Base-by-base conservation (phyloP, 2,329 filamentous ascomycete genomes). In the Sporothrix luriei region DNA sequence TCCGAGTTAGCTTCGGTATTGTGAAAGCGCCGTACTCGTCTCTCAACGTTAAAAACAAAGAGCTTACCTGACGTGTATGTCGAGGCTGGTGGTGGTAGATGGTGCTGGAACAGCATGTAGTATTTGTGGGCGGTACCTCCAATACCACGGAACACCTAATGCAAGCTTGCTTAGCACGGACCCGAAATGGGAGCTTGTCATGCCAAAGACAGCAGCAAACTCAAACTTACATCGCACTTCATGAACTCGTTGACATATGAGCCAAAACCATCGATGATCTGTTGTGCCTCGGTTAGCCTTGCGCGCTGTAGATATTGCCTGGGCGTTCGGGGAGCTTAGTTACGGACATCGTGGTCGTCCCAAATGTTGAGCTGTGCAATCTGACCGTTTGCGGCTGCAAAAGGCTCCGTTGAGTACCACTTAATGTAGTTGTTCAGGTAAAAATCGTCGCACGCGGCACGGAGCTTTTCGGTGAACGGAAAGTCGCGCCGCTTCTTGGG, bases 281-380 rank as follows among this genome's bases (percentile, higher is more conserved):
- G 84, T 10, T n/a, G 48, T 19, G 38, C 2, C 21, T 21, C 75
- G 69, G 52, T 24, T 75, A 85, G 82, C 74, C 90, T 81, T 77
- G 70, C 7, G 3, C 7, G 9, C 10, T 38, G 13, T 4, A 33
- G 33, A 16, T 33, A 26, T 46, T 43, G 6, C 10, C 1, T 3
- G 21, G n/a, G n/a, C n/a, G n/a, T n/a, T n/a, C n/a, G n/a, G n/a
- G 21, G 13, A 59, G n/a, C 69, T 13, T 26, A 11, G 24, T 2
- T 13, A 86, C 81, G 85, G 82, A 87, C 77, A 77, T 95, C 92
- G 78, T 98, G 95, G 75, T 99, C 95, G 78, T 99, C 95, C 94
- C 94, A 99, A 57, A 99, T 92, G 76, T 98, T 99, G 73, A 99
- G 82, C 87, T 97, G 96, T 0, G 95, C 90, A 72, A 99, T 98